A percentile compares a stretch with the other conserved stretches of the same genome.
These are phyloP conservation scores for Alternaria dauci DNA, from an alignment of 2,329 filamentous ascomycete genomes.

Conservation along the genomic window DNA sequence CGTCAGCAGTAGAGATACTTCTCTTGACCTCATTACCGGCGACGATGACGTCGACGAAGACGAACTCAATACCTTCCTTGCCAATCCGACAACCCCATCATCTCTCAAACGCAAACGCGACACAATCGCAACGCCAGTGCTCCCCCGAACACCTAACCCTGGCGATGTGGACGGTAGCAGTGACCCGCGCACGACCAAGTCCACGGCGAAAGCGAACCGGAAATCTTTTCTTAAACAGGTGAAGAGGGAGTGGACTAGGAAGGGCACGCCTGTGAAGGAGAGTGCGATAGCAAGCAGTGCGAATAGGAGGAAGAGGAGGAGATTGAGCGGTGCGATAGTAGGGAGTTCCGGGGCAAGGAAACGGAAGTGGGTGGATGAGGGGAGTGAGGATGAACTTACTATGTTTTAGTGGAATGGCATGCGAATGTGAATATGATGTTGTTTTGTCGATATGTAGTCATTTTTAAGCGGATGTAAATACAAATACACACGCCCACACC, in stretches of 20 bases:
- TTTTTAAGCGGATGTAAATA: not conserved
- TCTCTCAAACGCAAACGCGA: constrained; percentile 36
- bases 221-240: constrained; percentile 29
- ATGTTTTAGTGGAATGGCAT: not conserved
- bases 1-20: not conserved
- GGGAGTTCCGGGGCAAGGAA: not conserved
- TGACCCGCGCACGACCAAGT: constrained; percentile 8
- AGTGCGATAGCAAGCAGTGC: not conserved
- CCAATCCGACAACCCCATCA: constrained; percentile 6
- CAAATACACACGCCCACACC: not conserved
- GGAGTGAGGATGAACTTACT: constrained; percentile 42
- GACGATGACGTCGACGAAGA: constrained; percentile 7
- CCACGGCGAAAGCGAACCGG: constrained; percentile 17
- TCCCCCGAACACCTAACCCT: constrained; percentile 25
- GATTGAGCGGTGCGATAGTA: not conserved
- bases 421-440: too few relatives aligned
- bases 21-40: constrained; percentile 11
- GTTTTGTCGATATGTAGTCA: not conserved
- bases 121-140: constrained; percentile 20
- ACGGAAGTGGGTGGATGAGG: constrained; percentile 7
- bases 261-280: constrained; percentile 13
- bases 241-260: constrained; percentile 36
- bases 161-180: constrained; percentile 3
- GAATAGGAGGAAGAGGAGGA: constrained; percentile 3
- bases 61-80: constrained; percentile 2